Base-by-base conservation (phyloP, 139 green algal species). In the Chlorella sorokiniana region DNA sequence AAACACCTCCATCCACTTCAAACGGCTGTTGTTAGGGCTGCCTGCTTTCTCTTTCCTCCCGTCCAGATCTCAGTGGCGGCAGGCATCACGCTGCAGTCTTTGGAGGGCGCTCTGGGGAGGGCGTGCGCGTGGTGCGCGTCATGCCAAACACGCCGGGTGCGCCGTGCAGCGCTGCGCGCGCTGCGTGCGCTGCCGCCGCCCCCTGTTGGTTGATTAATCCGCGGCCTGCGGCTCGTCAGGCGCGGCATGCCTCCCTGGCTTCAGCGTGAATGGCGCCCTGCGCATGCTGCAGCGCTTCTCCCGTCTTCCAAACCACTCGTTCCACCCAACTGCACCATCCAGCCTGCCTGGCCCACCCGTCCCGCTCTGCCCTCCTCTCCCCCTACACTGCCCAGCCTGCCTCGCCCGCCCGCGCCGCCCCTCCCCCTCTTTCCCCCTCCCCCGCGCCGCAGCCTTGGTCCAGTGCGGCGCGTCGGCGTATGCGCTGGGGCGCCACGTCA, bases 131-230 rank as follows among this genome's bases (percentile, higher is more conserved):
- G 2, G 85, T 98, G 22, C 90, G 96, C 18, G 96, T 99, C 27
- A 99, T 99, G 96, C 96, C 96, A 69, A 99, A 99, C 91, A 99
- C 95, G 4, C 95, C 96, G 0, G 98, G 56, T 65, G 56, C 18
- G 23, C 18, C 56, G 56, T 65, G 22, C 16, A 56, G 14, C 48
- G 14, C 48, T 56, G n/a, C n/a, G n/a, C n/a, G n/a, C 96, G 84
- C 88, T 99, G 37, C 96, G 98, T 45, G 93, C 91, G 1, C 91
- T 93, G 83, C 94, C 31, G 54, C 54, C 11, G 6, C 7, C 7
- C 6, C 11, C 27, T 18, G 6, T 5, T 61, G 89, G 11, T 33
- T 14, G 31, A 5, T 20, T 5, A 1, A n/a, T n/a, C n/a, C n/a
- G n/a, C n/a, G n/a, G n/a, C n/a, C n/a, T n/a, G 1, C n/a, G 27